Conservation (phyloP, 2,329 filamentous ascomycete species). For the Paecilomyces fulvus region DNA sequence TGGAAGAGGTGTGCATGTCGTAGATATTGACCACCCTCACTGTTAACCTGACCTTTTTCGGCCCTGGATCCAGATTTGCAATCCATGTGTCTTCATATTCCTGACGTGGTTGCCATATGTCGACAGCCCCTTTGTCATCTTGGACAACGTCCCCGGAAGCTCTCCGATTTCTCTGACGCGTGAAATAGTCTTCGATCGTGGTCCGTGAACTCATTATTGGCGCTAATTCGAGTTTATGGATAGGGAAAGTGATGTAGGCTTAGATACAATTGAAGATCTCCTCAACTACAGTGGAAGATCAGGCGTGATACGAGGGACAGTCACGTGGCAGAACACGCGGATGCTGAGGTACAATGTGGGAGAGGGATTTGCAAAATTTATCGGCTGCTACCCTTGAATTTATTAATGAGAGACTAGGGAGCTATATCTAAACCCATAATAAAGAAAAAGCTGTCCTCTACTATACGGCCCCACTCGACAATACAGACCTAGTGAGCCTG, state of each 20-base stretch:
- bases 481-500: neutral
- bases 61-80: conserved; percentile 13
- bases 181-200: neutral
- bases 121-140: neutral
- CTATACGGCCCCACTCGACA: too few relatives aligned
- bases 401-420: neutral
- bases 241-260: neutral
- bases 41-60: conserved; percentile 11
- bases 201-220: neutral
- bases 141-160: neutral
- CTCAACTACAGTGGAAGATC: neutral
- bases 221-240: neutral
- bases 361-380: neutral
- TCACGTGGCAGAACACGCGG: neutral
- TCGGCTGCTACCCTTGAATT: neutral
- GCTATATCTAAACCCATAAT: neutral
- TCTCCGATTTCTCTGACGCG: neutral
- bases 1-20: conserved; percentile 4
- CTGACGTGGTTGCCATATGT: conserved; percentile 9
- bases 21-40: conserved; percentile 20
- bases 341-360: neutral
- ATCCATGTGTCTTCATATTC: conserved; percentile 14
- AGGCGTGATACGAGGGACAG: neutral
- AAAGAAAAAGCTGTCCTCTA: neutral
- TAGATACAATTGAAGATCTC: neutral